These are phyloP conservation scores for Gossypium arboreum DNA, from an alignment of 345 rosid species.

Conservation along the genomic window DNA sequence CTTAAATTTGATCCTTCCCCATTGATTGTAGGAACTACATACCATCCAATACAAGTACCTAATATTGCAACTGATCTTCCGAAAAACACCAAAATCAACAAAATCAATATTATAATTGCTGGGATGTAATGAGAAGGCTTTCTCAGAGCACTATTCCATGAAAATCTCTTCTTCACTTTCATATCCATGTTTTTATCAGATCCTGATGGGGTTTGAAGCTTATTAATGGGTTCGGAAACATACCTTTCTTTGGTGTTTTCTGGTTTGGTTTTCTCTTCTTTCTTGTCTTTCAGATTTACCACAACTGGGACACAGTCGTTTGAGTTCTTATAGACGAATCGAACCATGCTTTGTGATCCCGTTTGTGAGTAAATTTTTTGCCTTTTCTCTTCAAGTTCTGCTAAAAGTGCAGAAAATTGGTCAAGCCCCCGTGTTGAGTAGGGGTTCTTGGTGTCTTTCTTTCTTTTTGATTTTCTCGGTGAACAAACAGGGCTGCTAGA, in stretches of 20 bases:
- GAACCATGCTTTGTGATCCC: conserved; percentile 38
- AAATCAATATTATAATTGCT: conserved; percentile 32
- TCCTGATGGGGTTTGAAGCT: conserved; percentile 8
- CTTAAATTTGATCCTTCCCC: conserved; percentile 19
- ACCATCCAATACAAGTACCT: conserved; percentile 53
- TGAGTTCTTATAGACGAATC: conserved; percentile 38
- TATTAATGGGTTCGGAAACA: not conserved
- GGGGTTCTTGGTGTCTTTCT: conserved; percentile 45
- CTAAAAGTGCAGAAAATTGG: conserved; percentile 49
- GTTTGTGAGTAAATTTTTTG: conserved; percentile 40
- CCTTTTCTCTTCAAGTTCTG: conserved; percentile 51
- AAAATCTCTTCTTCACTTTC: not conserved
- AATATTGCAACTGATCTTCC: conserved; percentile 46
- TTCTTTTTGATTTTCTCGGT: conserved; percentile 33
- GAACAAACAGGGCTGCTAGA: conserved; percentile 1
- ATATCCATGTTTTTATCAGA: conserved; percentile 11
- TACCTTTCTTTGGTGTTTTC: not conserved
- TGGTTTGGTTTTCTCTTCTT: conserved; percentile 7
- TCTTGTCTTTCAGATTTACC: conserved; percentile 36
- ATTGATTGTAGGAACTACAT: conserved; percentile 37
- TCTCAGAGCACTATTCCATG: conserved; percentile 25
- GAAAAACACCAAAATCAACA: conserved; percentile 39
- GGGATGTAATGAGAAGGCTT: conserved; percentile 44
- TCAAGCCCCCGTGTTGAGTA: conserved; percentile 54
- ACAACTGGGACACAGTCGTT: conserved; percentile 40